A percentile compares a stretch with the other conserved stretches of the same genome.
phyloP scores from a whole-genome alignment of 2,329 filamentous ascomycete genomes.

The Arthrobotrys musiformis region DNA sequence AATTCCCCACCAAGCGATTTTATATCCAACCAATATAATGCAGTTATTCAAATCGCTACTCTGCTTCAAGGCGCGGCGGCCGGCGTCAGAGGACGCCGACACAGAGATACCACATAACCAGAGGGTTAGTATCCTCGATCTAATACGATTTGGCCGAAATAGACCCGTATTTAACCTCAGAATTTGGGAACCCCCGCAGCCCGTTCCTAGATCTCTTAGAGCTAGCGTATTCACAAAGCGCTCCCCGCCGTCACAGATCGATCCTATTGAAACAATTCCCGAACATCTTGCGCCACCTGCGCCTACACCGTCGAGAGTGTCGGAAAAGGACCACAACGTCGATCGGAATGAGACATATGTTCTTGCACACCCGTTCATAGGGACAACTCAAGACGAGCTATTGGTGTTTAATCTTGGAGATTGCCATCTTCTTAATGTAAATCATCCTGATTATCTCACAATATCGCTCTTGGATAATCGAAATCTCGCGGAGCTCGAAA shows the following conservation, averaged over 20 bases:
- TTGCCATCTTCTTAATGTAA: slow-evolving; percentile 28
- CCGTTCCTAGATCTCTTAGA: slow-evolving; percentile 21
- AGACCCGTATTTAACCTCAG: slow-evolving; percentile 30
- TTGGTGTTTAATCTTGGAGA: slow-evolving; percentile 44
- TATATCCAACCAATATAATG: slow-evolving; percentile 11
- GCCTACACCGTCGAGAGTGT: slow-evolving; percentile 38
- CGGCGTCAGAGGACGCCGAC: neutral
- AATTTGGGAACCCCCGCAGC: slow-evolving; percentile 24
- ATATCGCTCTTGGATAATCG: slow-evolving; percentile 36
- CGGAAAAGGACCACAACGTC: slow-evolving; percentile 45
- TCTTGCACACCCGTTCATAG: slow-evolving; percentile 38
- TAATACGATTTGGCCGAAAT: slow-evolving; percentile 5
- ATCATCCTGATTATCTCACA: slow-evolving; percentile 48
- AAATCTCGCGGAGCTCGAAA: slow-evolving; percentile 46
- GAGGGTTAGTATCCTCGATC: slow-evolving; percentile 29
- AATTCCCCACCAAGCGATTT: neutral
- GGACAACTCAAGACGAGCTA: slow-evolving; percentile 28
- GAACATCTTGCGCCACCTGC: slow-evolving; percentile 1
- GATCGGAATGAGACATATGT: slow-evolving; percentile 49
- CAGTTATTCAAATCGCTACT: slow-evolving; percentile 15
- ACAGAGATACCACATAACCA: neutral
- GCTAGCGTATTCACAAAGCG: slow-evolving; percentile 19
- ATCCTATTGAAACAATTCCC: slow-evolving; percentile 10
- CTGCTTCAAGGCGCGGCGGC: slow-evolving; percentile 18
- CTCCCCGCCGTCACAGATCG: slow-evolving; percentile 7